These are phyloP conservation scores for Alloascoidea africana DNA, from an alignment of 805 yeast genomes.

Conservation along the genomic window DNA sequence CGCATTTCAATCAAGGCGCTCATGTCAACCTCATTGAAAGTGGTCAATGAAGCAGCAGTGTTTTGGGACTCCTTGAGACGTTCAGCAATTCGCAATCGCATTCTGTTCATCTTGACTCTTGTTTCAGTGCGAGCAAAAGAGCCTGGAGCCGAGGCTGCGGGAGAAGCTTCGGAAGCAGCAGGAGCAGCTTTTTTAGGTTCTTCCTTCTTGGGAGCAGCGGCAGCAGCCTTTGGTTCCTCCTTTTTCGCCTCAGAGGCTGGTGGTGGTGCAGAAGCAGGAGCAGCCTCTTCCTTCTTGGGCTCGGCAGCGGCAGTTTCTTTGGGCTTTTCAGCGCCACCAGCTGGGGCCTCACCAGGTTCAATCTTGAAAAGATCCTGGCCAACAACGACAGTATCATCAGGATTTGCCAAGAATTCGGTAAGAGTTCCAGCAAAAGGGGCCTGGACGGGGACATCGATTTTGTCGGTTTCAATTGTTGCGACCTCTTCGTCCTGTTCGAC, in stretches of 20 bases:
- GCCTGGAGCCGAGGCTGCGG: conserved; percentile 19
- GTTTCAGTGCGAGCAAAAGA: conserved; percentile 74
- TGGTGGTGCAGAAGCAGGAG: conserved; percentile 10
- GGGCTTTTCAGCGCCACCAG: conserved; percentile 14
- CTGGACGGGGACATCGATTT: conserved; percentile 93
- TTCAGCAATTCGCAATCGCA: conserved; percentile 97
- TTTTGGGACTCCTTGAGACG: conserved; percentile 98
- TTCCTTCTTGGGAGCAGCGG: conserved; percentile 20
- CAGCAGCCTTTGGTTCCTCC: conserved; percentile 16
- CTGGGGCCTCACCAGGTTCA: conserved; percentile 64
- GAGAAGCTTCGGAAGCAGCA: conserved; percentile 10
- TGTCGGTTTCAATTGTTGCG: conserved; percentile 97
- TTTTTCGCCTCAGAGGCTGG: conserved; percentile 17
- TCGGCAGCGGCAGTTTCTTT: conserved; percentile 12
- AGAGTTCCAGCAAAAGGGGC: conserved; percentile 88
- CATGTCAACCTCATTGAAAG: conserved; percentile 98
- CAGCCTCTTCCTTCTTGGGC: conserved; percentile 11
- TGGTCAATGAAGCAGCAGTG: conserved; percentile 95
- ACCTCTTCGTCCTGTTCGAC: conserved; percentile 78
- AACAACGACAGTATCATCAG: conserved; percentile 89
- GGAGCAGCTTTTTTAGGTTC: conserved; percentile 15
- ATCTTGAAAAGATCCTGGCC: conserved; percentile 86
- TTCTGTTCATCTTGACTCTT: conserved; percentile 96
- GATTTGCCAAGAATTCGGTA: conserved; percentile 63
- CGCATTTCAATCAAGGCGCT: conserved; percentile 82